These are phyloP conservation scores for Phytophthora vignae DNA, from an alignment of 352 stramenopile species.

Conservation along the genomic window DNA sequence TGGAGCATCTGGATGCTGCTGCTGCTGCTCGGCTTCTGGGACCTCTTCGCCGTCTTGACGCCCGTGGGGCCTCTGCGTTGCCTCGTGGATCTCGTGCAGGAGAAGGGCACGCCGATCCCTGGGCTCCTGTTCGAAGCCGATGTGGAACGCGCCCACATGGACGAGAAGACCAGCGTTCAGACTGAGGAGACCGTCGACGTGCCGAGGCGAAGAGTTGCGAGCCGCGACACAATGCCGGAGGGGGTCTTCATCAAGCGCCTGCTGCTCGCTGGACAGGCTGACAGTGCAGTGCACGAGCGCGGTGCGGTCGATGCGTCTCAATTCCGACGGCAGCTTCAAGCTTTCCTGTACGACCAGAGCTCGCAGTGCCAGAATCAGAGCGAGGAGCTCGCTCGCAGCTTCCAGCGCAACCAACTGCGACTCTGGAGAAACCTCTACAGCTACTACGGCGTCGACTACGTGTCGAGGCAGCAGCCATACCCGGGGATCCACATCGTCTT, in stretches of 20 bases:
- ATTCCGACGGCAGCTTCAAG: slow-evolving; percentile 48
- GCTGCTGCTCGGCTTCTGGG: slow-evolving; percentile 96
- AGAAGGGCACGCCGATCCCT: slow-evolving; percentile 88
- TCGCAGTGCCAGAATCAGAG: slow-evolving; percentile 42
- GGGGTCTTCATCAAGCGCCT: slow-evolving; percentile 34
- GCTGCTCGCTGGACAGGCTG: slow-evolving; percentile 9
- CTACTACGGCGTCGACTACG: slow-evolving; percentile 49
- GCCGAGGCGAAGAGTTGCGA: slow-evolving; percentile 21
- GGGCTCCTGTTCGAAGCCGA: slow-evolving; percentile 96
- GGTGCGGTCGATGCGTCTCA: slow-evolving; percentile 11
- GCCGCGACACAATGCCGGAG: slow-evolving; percentile 26
- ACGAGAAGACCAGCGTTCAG: slow-evolving; percentile 8
- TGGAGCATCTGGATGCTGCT: slow-evolving; percentile 91
- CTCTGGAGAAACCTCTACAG: slow-evolving; percentile 61
- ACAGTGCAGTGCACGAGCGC: neutral
- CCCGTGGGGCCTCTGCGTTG: slow-evolving; percentile 95
- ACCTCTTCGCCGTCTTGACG: slow-evolving; percentile 97
- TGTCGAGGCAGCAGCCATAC: slow-evolving; percentile 44
- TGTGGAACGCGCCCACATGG: slow-evolving; percentile 54
- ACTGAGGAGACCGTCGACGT: neutral
- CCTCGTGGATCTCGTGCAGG: slow-evolving; percentile 93
- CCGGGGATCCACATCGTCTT: slow-evolving; percentile 39
- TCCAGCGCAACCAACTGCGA: slow-evolving; percentile 38
- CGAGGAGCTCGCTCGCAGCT: slow-evolving; percentile 41
- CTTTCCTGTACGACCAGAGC: slow-evolving; percentile 55